Base-by-base conservation (phyloP, 2,329 filamentous ascomycete genomes). In the Colletotrichum liriopes region DNA sequence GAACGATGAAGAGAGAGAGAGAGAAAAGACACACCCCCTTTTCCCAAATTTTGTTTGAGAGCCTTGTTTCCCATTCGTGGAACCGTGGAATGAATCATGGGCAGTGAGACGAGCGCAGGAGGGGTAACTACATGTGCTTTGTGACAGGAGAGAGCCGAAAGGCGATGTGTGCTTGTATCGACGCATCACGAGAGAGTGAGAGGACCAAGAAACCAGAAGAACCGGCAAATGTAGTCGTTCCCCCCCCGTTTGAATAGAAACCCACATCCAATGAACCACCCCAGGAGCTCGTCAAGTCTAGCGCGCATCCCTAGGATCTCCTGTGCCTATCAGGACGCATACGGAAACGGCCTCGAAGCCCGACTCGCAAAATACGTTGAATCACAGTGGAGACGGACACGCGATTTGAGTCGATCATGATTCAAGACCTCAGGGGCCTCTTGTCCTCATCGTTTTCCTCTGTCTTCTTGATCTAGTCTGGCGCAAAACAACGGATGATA, bases 201-300 rank as follows among this genome's bases (percentile, higher is more conserved):
- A n/a, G 58, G 43, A 45, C 62, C 18, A 9, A 37, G 29, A 65
- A 41, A 41, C 62, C 54, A 66, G 20, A 23, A 55, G 55, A 71
- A 51, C 12, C 54, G 54, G 35, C 67, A 54, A 37, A 20, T 8
- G 29, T 37, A 26, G 54, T 65, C 37, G n/a, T 29, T 52, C 43
- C 29, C 26, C 18, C n/a, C 14, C 54, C 29, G 47, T 41, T 71
- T 55, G 67, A 71, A 61, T 67, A 71, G 63, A 71, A 61, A 39
- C 59, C 55, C 47, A 49, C 45, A 55, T 71, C 39, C 55, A 41
- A 55, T 51, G 43, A 51, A 39, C 8, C 20, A 37, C 29, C 14
- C 6, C 6, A 45, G 56, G n/a, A 6, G 2, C n/a, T 12, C 20
- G 20, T 41, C 32, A 26, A 43, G 41, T 8, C 41, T 5, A 20